These are phyloP conservation scores for Naegleria fowleri DNA, from an alignment of 208 protist genomes.

Conservation along the genomic window DNA sequence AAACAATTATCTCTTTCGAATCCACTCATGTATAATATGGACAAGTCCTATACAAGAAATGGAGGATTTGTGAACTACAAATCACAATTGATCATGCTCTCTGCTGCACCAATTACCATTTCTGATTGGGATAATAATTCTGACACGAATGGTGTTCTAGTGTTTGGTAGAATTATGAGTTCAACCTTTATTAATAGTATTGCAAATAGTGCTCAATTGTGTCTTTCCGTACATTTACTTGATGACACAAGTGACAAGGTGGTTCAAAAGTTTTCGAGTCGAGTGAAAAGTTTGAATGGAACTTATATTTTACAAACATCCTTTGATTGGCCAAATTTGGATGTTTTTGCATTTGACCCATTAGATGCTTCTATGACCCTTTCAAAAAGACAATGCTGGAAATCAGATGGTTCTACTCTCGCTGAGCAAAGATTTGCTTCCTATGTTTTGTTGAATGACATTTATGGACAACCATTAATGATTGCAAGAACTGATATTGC, in stretches of 20 bases:
- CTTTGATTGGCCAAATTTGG: neutral
- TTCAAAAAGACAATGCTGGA: neutral
- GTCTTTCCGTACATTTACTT: neutral
- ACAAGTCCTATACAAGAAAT: neutral
- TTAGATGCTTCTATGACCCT: neutral
- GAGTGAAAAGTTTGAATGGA: neutral
- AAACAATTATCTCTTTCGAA: neutral
- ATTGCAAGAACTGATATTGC: constrained; percentile 1
- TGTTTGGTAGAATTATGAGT: neutral
- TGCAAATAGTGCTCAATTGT: constrained; percentile 2
- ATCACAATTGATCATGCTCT: neutral
- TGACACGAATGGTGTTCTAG: neutral
- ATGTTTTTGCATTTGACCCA: neutral
- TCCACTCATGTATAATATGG: neutral
- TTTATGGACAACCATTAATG: neutral
- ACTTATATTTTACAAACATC: neutral
- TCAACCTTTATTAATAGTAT: neutral
- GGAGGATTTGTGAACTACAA: neutral
- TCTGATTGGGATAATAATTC: neutral
- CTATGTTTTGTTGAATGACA: neutral
- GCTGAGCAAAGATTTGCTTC: neutral
- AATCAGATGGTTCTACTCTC: neutral
- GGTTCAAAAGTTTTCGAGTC: neutral
- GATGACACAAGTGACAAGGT: neutral
- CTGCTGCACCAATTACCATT: neutral